These are phyloP conservation scores for Mortierella hygrophila DNA, from an alignment of 192 early-diverging fungal species.

Conservation along the genomic window DNA sequence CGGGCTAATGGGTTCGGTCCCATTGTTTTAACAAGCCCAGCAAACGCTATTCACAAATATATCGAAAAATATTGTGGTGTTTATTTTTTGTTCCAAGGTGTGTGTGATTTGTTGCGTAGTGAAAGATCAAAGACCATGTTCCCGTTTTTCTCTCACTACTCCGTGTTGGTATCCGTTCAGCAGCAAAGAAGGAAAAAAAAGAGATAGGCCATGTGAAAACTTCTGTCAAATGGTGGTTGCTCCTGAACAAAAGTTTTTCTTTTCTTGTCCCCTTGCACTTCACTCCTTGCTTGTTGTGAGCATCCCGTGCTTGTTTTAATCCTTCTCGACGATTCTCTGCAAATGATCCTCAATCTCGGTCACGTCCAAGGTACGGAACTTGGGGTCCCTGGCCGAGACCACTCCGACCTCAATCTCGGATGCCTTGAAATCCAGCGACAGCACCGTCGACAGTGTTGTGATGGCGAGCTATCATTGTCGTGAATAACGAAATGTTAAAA, in stretches of 20 bases:
- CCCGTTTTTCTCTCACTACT: neutral
- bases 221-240: neutral
- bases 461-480: slow-evolving; percentile 81
- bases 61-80: neutral
- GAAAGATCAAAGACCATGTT: neutral
- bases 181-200: neutral
- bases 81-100: neutral
- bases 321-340: slow-evolving; percentile 88
- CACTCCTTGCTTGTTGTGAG: neutral
- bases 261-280: neutral
- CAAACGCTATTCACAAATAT: neutral
- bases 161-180: neutral
- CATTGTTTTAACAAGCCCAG: neutral
- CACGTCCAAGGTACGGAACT: slow-evolving; percentile 82
- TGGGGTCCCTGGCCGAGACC: slow-evolving; percentile 79
- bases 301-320: slow-evolving; percentile 62
- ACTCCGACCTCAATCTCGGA: slow-evolving; percentile 96
- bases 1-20: neutral
- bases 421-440: slow-evolving; percentile 96
- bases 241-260: neutral
- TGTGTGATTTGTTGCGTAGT: neutral
- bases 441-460: slow-evolving; percentile 90
- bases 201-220: neutral
- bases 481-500: neutral
- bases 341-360: slow-evolving; percentile 92